Base-by-base conservation (phyloP, 352 stramenopile species). In the Globisporangium irregulare region DNA sequence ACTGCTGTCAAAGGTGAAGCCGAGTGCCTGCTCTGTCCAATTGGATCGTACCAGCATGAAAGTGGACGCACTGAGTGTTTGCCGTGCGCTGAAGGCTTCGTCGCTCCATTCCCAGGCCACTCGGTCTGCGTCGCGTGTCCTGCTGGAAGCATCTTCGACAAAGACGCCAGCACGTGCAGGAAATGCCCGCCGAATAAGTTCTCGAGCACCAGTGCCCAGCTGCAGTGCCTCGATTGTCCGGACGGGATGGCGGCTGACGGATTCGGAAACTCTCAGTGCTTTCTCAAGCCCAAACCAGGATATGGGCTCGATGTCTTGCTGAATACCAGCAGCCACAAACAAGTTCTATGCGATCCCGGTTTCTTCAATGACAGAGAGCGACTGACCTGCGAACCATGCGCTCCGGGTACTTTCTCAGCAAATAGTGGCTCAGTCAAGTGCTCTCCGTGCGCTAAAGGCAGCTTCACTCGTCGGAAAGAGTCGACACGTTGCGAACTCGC, bases 11-110 rank as follows among this genome's bases (percentile, higher is more conserved):
- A 78, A 59, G 81, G 78, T 29, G 79, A 87, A 57, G 69, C 77
- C 15, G 56, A 76, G 51, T 92, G 83, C 64, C 66, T 86, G 9
- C 54, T 77, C 50, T 90, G 81, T 48, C 73, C 83, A 4, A 68
- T 72, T 20, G 74, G 55, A 1, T 73, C 70, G 1, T 89, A 73
- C 56, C 82, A 89, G 75, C 65, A 76, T 27, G 55, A 50, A 8
- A 38, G 53, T 58, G 79, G 77, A 9, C 71, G 68, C 0, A 73
- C 62, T 0, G 15, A 38, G 12, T 91, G 80, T 57, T 73, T 68
- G 4, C 18, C 46, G 4, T 92, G 84, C 54, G 71, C 80, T 15
- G 34, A 72, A 32, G 81, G 81, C 2, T 73, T 73, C 41, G 67
- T 87, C 9, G 76, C 84, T 0, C 73, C 71, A 5, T 71, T 73